Evolutionary conservation across 108 stramenopile species (phyloP).

Genomic region (Conticribra weissflogii): DNA sequence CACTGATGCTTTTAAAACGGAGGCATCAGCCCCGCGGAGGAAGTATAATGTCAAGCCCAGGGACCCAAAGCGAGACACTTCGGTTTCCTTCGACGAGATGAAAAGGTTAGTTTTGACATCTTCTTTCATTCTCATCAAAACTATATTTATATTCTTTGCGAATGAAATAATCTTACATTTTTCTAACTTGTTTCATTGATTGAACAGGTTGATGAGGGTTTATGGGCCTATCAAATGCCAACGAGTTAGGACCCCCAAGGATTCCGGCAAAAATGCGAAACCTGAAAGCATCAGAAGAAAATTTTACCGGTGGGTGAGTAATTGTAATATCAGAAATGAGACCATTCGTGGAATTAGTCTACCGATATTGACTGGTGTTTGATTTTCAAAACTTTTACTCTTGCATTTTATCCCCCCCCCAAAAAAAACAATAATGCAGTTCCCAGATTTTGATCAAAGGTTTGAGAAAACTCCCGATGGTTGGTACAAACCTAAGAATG

Average conservation of each 20-base stretch:
- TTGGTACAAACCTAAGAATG: slow-evolving; percentile 25
- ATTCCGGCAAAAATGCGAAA: not conserved
- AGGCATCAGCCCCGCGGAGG: not conserved
- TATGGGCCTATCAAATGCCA: slow-evolving; percentile 23
- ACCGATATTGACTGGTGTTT: too few relatives aligned
- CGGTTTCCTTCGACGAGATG: slow-evolving; percentile 5
- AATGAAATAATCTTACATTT: too few relatives aligned
- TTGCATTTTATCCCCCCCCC: too few relatives aligned
- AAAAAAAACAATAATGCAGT: too few relatives aligned
- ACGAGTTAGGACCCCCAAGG: not conserved
- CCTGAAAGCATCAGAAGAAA: slow-evolving; percentile 11
- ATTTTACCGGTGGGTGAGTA: not conserved
- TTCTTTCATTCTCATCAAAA: too few relatives aligned
- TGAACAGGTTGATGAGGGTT: slow-evolving; percentile 22
- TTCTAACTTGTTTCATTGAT: too few relatives aligned
- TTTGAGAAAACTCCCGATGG: slow-evolving; percentile 15
- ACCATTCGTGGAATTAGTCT: too few relatives aligned
- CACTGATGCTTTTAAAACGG: not conserved
- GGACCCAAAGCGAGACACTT: not conserved
- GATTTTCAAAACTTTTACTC: too few relatives aligned
- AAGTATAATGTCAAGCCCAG: not conserved
- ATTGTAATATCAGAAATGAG: too few relatives aligned
- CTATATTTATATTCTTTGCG: too few relatives aligned
- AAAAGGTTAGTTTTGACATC: too few relatives aligned
- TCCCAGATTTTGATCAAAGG: slow-evolving; percentile 23